Percentiles rank a stretch among this genome's conserved stretches.
phyloP scores from a whole-genome alignment of 768 basidiomycete genomes.

The Rickenella mellea region DNA sequence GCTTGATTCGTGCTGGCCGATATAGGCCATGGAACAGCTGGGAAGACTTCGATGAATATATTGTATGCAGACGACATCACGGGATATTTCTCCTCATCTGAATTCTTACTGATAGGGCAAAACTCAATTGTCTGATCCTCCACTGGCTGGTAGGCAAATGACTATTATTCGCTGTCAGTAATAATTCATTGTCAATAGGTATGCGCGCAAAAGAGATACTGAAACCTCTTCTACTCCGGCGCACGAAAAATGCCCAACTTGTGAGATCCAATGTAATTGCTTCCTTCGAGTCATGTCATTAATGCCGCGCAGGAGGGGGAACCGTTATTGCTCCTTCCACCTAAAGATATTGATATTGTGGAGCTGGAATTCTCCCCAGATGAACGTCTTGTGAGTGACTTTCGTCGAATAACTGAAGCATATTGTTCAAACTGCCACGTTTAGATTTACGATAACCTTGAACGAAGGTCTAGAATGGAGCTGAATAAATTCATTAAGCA shows the following conservation, averaged over 20 bases:
- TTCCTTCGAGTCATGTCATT: background rate
- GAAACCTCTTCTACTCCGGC: slow-evolving; percentile 55
- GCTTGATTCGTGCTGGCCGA: slow-evolving; percentile 32
- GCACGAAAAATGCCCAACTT: slow-evolving; percentile 56
- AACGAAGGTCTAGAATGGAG: slow-evolving; percentile 17
- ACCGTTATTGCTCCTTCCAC: slow-evolving; percentile 55
- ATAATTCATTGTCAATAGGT: slow-evolving; percentile 17
- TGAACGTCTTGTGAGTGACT: slow-evolving; percentile 55
- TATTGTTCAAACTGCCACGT: background rate
- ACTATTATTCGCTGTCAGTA: background rate
- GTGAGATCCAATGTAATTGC: slow-evolving; percentile 8
- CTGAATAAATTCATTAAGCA: slow-evolving; percentile 48
- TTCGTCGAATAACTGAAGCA: background rate
- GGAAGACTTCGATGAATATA: slow-evolving; percentile 48
- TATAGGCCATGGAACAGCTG: slow-evolving; percentile 34
- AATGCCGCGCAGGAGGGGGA: slow-evolving; percentile 40
- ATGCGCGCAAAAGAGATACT: slow-evolving; percentile 60
- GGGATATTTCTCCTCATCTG: background rate
- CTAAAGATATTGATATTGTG: slow-evolving; percentile 50
- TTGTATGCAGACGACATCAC: slow-evolving; percentile 28
- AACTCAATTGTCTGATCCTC: slow-evolving; percentile 46
- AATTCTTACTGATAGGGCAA: slow-evolving; percentile 32
- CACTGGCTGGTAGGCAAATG: slow-evolving; percentile 41
- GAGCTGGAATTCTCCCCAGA: slow-evolving; percentile 54
- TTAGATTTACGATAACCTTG: slow-evolving; percentile 21